phyloP scores from a whole-genome alignment of 208 protist species.

The Wallacemonas sp. region DNA sequence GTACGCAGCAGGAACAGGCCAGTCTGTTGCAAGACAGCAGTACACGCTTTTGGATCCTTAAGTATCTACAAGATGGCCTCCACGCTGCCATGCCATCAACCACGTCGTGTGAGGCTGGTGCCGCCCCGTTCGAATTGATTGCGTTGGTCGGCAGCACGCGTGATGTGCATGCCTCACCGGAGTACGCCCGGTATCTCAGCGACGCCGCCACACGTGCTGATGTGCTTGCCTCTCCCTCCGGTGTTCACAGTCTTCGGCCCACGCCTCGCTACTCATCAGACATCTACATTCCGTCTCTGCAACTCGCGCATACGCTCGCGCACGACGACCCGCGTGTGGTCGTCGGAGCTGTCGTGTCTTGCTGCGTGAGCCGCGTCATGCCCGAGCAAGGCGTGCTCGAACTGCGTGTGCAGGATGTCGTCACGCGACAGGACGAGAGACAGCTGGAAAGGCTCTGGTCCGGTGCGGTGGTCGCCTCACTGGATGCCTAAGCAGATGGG shows the following conservation, averaged over 20 bases:
- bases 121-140: conserved; percentile 26
- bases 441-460: conserved; percentile 62
- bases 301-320: conserved; percentile 65
- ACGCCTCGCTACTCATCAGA: conserved; percentile 61
- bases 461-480: conserved; percentile 44
- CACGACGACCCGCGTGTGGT: conserved; percentile 59
- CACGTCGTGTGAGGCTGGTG: conserved; percentile 1
- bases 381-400: conserved; percentile 71
- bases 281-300: conserved; percentile 80
- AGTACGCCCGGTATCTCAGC: conserved; percentile 33
- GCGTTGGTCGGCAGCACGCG: conserved; percentile 75
- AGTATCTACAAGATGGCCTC: conserved; percentile 47
- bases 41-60: conserved; percentile 75
- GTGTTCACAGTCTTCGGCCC: not conserved
- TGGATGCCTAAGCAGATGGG: conserved; percentile 48
- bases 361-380: conserved; percentile 47
- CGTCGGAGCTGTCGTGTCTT: conserved; percentile 77
- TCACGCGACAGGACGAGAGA: conserved; percentile 60
- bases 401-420: conserved; percentile 30
- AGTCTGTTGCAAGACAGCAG: conserved; percentile 83
- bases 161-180: conserved; percentile 58
- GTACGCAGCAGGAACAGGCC: conserved; percentile 74
- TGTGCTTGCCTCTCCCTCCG: not conserved
- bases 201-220: conserved; percentile 11
- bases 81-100: conserved; percentile 11